phyloP scores from a whole-genome alignment of 306 rosid species.

The Inga laurina region DNA sequence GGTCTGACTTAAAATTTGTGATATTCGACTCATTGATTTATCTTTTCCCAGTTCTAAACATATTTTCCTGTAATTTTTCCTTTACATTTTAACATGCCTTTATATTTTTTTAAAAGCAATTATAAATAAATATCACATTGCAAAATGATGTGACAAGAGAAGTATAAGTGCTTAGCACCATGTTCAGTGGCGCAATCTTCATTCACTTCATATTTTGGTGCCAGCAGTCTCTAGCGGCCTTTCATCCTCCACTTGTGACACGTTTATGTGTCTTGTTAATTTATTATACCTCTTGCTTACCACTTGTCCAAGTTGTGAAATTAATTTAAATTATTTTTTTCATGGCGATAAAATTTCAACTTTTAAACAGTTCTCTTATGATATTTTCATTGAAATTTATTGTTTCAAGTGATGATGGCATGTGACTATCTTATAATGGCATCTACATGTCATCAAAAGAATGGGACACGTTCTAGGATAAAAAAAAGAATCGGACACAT shows the following conservation, averaged over 20 bases:
- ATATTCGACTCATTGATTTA: too few species aligned
- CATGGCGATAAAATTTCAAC: background rate
- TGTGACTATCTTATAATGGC: background rate
- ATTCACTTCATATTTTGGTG: background rate
- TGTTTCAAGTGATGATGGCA: background rate
- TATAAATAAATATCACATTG: too few species aligned
- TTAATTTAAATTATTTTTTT: background rate
- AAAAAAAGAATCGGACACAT: too few species aligned
- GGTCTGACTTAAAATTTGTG: too few species aligned
- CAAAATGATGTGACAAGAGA: background rate
- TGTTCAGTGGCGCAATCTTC: background rate
- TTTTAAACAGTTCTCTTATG: background rate
- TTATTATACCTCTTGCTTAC: background rate
- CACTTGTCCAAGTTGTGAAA: background rate
- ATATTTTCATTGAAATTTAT: background rate
- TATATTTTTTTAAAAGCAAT: too few species aligned
- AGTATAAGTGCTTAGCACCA: background rate
- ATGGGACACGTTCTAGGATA: too few species aligned
- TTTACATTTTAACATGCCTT: too few species aligned
- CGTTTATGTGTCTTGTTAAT: background rate
- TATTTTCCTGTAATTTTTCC: too few species aligned
- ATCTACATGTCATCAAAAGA: background rate
- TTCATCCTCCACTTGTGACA: background rate
- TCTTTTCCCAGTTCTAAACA: too few species aligned
- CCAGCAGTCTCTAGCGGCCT: background rate